Conservation (phyloP, 1,284 basidiomycete species). For the Apiotrichum veenhuisii region DNA sequence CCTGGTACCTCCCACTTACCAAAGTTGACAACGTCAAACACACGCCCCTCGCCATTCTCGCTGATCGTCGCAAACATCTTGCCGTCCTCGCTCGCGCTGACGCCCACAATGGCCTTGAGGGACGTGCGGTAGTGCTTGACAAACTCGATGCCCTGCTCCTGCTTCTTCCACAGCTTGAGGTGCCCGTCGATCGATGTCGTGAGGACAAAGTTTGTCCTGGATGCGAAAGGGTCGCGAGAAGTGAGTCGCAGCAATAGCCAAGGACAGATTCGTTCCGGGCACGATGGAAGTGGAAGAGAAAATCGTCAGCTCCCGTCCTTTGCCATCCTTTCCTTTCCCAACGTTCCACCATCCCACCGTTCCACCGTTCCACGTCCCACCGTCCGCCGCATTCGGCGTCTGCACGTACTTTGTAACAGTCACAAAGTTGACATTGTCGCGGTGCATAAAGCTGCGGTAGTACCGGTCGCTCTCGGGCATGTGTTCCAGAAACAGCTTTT, state of each 20-base stretch:
- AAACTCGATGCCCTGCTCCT: constrained; percentile 84
- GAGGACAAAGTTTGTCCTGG: constrained; percentile 86
- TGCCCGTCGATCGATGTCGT: constrained; percentile 95
- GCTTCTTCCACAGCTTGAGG: constrained; percentile 98
- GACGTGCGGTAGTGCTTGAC: constrained; percentile 94
- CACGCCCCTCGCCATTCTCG: constrained; percentile 79
- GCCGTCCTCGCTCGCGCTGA: constrained; percentile 88
- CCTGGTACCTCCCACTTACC: constrained; percentile 56
- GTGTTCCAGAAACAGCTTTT: constrained; percentile 83
- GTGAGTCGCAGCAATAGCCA: not conserved
- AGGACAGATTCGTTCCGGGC: not conserved
- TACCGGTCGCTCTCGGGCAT: constrained; percentile 90
- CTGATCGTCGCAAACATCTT: constrained; percentile 84
- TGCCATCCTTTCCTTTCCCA: too few relatives aligned
- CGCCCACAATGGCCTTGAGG: constrained; percentile 69
- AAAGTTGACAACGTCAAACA: constrained; percentile 97
- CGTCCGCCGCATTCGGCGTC: not conserved
- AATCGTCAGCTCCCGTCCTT: too few relatives aligned
- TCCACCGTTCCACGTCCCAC: not conserved
- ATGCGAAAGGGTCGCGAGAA: not conserved
- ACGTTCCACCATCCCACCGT: too few relatives aligned
- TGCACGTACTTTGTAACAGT: constrained; percentile 70
- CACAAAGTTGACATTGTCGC: constrained; percentile 84
- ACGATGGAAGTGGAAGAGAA: not conserved
- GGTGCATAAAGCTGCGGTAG: constrained; percentile 97